Base-by-base conservation (phyloP, 257 asterid species). In the Nicotiana paniculata region DNA sequence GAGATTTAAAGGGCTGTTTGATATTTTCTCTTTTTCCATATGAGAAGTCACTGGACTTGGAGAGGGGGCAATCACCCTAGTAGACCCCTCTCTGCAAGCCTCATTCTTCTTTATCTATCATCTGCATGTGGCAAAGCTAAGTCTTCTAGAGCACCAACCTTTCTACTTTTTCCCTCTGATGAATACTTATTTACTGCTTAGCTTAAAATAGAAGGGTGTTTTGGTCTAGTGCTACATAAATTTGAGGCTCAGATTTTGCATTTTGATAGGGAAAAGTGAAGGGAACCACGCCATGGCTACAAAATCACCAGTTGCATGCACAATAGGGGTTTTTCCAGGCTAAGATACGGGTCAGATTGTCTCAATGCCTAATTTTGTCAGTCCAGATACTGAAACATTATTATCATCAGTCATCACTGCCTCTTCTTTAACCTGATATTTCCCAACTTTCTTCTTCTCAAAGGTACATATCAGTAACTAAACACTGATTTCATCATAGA, bases 251-350 rank as follows among this genome's bases (percentile, higher is more conserved):
- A 63, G 37, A 26, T 63, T 2, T 62, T 43, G 68, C 35, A 26
- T 26, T 63, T 63, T 10, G 9, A 63, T 63, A 18, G 15, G 39
- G 37, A n/a, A 28, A 79, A 69, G 81, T 33, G 83, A 80, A 51
- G 18, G 32, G 10, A 63, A 59, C 75, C 18, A 81, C 43, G 81
- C 84, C 84, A 72, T 80, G 81, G 81, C 84, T 80, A 79, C 86
- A 62, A 84, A 65, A 43, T 43, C 11, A 51, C 68, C 86, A 4
- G 81, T 80, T 43, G 48, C 11, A 9, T 43, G 48, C 48, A 43
- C 48, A 43, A 43, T 11, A 43, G 11, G 11, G 33, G 67, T 24
- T 62, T 62, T 62, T 35, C 35, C 67, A 62, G 4, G 67, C 35
- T 35, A 24, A 62, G 35, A 62, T 62, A 57, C 63, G 3, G 24